phyloP scores from a whole-genome alignment of 495 filamentous ascomycete species.

The Hyaloscypha finlandica region DNA sequence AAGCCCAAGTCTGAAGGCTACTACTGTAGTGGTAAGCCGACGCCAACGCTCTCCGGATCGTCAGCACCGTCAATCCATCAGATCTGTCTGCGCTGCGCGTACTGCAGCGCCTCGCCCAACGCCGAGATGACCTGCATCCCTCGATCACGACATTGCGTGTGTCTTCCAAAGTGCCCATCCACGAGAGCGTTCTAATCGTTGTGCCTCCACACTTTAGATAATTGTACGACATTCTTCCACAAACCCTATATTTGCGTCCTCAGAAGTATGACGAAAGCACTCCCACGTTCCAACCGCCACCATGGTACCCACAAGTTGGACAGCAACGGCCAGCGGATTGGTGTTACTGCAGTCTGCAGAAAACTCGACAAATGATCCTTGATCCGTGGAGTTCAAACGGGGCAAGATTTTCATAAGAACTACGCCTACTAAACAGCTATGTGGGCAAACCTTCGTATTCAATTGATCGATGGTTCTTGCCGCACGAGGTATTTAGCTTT shows the following conservation, averaged over 20 bases:
- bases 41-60: not conserved
- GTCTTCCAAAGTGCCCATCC: not conserved
- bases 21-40: not conserved
- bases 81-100: not conserved
- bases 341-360: conserved; percentile 12
- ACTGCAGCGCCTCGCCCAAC: not conserved
- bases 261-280: not conserved
- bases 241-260: not conserved
- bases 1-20: not conserved
- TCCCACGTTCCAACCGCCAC: not conserved
- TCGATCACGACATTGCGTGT: not conserved
- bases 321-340: conserved; percentile 2
- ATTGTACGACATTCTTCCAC: not conserved
- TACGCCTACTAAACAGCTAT: not conserved
- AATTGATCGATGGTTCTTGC: not conserved
- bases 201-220: not conserved
- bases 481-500: not conserved
- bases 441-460: not conserved
- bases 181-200: not conserved
- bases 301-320: not conserved
- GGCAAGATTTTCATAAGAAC: not conserved
- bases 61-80: not conserved
- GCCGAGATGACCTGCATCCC: not conserved
- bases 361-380: conserved; percentile 3
- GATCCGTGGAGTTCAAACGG: not conserved